These are phyloP conservation scores for Massariosphaeria phaeospora DNA, from an alignment of 495 filamentous ascomycete genomes.

Conservation along the genomic window DNA sequence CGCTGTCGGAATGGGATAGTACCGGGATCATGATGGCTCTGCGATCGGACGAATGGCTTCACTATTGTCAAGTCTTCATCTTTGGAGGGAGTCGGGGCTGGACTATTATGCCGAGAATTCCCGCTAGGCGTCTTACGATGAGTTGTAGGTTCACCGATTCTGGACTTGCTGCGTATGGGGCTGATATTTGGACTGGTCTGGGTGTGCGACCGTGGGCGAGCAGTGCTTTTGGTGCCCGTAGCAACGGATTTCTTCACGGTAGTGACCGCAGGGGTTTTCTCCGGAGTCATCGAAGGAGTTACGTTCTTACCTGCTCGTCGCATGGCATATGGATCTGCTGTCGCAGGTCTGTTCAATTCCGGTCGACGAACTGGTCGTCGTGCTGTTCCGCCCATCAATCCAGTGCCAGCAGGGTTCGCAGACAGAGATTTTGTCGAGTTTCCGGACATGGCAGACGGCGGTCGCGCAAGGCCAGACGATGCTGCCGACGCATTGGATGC, in stretches of 20 bases:
- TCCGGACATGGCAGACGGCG: conserved; percentile 29
- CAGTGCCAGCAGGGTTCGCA: conserved; percentile 31
- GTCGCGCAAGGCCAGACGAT: conserved; percentile 25
- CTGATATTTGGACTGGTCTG: conserved; percentile 33
- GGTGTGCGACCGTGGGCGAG: conserved; percentile 20
- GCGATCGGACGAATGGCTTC: conserved; percentile 31
- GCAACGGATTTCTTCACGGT: conserved; percentile 37
- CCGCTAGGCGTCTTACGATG: conserved; percentile 31
- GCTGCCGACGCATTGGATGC: conserved; percentile 31
- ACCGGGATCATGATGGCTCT: conserved; percentile 18
- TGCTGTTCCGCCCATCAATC: conserved; percentile 56
- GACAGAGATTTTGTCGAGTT: conserved; percentile 26
- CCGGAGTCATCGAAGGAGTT: conserved; percentile 43
- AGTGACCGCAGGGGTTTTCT: conserved; percentile 44
- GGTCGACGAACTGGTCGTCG: conserved; percentile 49
- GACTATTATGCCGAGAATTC: conserved; percentile 30
- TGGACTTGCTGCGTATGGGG: conserved; percentile 30
- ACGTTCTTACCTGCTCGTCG: conserved; percentile 39
- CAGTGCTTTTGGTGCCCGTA: conserved; percentile 26
- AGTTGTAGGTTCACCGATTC: conserved; percentile 14
- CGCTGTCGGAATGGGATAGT: conserved; percentile 26
- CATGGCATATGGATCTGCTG: conserved; percentile 54
- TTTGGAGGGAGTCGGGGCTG: conserved; percentile 31
- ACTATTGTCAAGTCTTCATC: conserved; percentile 43
- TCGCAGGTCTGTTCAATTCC: conserved; percentile 52